Evolutionary conservation across 345 rosid species (phyloP).

Genomic region (Zanthoxylum bungeanum): DNA sequence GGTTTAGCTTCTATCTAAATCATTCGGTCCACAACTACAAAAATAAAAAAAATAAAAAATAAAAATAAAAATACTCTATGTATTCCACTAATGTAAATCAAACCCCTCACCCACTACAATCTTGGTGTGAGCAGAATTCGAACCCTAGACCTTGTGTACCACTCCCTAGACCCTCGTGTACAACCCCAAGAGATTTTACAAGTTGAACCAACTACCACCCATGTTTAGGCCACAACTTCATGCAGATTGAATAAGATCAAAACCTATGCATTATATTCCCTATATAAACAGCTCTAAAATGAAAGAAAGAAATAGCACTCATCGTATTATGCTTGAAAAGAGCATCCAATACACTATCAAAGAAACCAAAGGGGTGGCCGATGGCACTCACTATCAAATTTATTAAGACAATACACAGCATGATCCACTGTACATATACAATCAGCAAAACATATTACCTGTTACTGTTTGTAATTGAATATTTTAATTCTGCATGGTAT

Average conservation of each 20-base stretch:
- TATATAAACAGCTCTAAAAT: not conserved
- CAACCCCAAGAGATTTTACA: not conserved
- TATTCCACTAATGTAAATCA: not conserved
- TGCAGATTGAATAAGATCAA: not conserved
- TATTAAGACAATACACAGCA: not conserved
- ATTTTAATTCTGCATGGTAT: slow-evolving; percentile 46
- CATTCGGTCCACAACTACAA: not conserved
- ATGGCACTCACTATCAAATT: not conserved
- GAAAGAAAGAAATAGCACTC: not conserved
- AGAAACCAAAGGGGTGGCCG: not conserved
- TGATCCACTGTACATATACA: not conserved
- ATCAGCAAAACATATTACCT: slow-evolving; percentile 8
- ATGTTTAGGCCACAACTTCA: not conserved
- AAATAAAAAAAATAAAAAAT: too few species aligned
- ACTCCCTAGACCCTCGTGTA: too few species aligned
- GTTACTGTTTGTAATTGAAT: slow-evolving; percentile 4
- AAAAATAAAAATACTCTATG: not conserved
- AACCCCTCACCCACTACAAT: not conserved
- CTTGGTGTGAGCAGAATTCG: not conserved
- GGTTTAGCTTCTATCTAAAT: not conserved
- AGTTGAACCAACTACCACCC: not conserved
- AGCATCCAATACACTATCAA: not conserved
- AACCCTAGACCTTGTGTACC: not conserved
- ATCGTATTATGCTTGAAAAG: not conserved
- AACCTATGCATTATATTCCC: not conserved